phyloP scores from a whole-genome alignment of 2,329 filamentous ascomycete genomes.

The Fusarium piperis region DNA sequence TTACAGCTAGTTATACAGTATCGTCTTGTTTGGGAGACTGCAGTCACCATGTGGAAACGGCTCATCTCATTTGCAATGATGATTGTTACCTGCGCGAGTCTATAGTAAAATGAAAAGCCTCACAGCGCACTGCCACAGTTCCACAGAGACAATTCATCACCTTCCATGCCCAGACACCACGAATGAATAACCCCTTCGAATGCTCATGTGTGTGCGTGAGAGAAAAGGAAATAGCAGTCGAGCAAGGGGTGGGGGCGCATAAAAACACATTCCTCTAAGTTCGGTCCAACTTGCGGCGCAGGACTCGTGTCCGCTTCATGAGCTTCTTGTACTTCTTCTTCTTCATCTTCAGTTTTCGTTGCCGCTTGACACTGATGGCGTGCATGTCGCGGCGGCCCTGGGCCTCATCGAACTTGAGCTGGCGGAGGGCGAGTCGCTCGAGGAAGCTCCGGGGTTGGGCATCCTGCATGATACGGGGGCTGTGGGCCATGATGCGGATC shows the following conservation, averaged over 20 bases:
- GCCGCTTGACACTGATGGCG: conserved; percentile 89
- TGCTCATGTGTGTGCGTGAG: conserved; percentile 25
- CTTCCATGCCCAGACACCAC: conserved; percentile 46
- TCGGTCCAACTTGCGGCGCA: conserved; percentile 85
- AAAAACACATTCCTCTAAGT: conserved; percentile 53
- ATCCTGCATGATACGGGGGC: conserved; percentile 65
- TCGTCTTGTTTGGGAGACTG: conserved; percentile 20
- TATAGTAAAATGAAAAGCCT: conserved; percentile 45
- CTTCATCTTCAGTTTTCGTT: conserved; percentile 98
- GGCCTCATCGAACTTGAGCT: conserved; percentile 67
- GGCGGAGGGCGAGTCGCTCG: conserved; percentile 74
- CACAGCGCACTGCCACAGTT: conserved; percentile 44
- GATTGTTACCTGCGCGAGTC: conserved; percentile 49
- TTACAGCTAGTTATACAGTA: conserved; percentile 42
- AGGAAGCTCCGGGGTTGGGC: conserved; percentile 67
- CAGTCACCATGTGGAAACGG: conserved; percentile 28
- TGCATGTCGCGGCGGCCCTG: conserved; percentile 69
- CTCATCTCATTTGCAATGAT: conserved; percentile 41
- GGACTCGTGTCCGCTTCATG: conserved; percentile 88
- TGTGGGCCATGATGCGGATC: conserved; percentile 69
- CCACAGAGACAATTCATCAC: conserved; percentile 38
- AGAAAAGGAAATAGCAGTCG: conserved; percentile 35
- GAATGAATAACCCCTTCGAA: conserved; percentile 40
- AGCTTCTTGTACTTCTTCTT: conserved; percentile 99
- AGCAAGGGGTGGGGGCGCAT: conserved; percentile 8